Base-by-base conservation (phyloP, 164 flowering plant species). In the Aristolochia fimbriata region DNA sequence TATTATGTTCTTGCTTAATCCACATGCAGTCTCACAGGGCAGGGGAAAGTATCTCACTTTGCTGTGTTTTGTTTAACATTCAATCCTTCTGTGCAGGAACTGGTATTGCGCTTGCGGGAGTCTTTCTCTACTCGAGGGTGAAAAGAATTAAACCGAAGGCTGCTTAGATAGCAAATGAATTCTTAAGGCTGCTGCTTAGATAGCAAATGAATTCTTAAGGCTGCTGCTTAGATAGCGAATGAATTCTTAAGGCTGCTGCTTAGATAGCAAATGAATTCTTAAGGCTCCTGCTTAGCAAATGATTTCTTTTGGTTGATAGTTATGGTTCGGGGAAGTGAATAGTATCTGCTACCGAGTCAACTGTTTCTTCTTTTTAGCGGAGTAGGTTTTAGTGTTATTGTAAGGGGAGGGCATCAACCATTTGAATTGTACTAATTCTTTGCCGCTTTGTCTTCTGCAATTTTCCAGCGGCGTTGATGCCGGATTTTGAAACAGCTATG, bases 41-140 rank as follows among this genome's bases (percentile, higher is more conserved):
- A 7, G 12, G 9, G 4, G 9, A 37, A 37, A 6, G 12, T 37
- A 37, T 37, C 12, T 37, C 43, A 7, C 12, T 10, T 37, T 37
- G 43, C 10, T 37, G 12, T 37, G 43, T 37, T 37, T 37, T 31
- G 9, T 6, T 37, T 37, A 37, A 37, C 43, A 5, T 37, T 27
- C 8, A 37, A 37, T 37, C 43, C 19, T 3, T 49, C 21, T 68
- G 15, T 76, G 70, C 78, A 93, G 98, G 98, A 61, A 93, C 98
- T 64, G 96, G 86, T 13, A 55, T 87, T 37, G 96, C 96, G 37
- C 96, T 93, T 57, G 83, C 90, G 61, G 97, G 98, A 65, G 98
- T 93, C 51, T 93, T 90, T 75, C 68, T 93, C 55, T 93, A 93
- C 62, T 86, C 98, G 13, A 80, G 90, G 64, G 94, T 83, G 81